These are phyloP conservation scores for Cicer bijugum DNA, from an alignment of 306 rosid genomes.

Conservation along the genomic window DNA sequence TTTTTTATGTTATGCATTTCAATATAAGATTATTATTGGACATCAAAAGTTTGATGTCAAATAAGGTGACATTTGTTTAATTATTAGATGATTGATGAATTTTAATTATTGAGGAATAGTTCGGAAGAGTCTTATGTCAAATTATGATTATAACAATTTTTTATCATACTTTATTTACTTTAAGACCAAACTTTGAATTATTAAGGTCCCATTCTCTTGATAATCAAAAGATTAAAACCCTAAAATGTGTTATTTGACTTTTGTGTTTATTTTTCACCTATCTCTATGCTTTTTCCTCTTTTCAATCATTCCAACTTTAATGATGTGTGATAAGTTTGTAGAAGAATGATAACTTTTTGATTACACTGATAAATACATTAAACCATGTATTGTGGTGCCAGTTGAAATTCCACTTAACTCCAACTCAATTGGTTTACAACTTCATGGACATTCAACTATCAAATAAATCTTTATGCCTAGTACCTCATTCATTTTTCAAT, in stretches of 20 bases:
- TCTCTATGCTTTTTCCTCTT: not conserved
- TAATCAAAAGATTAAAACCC: too few relatives aligned
- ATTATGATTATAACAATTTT: too few relatives aligned
- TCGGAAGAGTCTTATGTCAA: too few relatives aligned
- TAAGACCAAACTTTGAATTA: too few relatives aligned
- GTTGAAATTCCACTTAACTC: slow-evolving; percentile 37
- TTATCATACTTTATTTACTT: too few relatives aligned
- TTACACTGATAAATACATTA: slow-evolving; percentile 5
- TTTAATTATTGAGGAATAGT: too few relatives aligned
- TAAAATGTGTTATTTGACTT: too few relatives aligned
- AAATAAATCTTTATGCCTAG: not conserved
- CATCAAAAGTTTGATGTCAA: too few relatives aligned
- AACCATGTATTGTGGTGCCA: slow-evolving; percentile 20
- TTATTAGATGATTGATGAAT: too few relatives aligned
- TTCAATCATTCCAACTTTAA: not conserved
- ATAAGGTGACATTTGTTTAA: too few relatives aligned
- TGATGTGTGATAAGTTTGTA: slow-evolving; percentile 4
- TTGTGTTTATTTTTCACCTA: not conserved
- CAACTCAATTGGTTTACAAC: slow-evolving; percentile 29
- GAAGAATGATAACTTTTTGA: slow-evolving; percentile 5
- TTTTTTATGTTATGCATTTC: not conserved
- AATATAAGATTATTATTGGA: not conserved
- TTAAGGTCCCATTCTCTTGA: too few relatives aligned
- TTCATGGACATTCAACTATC: slow-evolving; percentile 17
- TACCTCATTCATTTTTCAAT: not conserved